Conservation (phyloP, 352 stramenopile species). For the Phytophthora pistaciae region DNA sequence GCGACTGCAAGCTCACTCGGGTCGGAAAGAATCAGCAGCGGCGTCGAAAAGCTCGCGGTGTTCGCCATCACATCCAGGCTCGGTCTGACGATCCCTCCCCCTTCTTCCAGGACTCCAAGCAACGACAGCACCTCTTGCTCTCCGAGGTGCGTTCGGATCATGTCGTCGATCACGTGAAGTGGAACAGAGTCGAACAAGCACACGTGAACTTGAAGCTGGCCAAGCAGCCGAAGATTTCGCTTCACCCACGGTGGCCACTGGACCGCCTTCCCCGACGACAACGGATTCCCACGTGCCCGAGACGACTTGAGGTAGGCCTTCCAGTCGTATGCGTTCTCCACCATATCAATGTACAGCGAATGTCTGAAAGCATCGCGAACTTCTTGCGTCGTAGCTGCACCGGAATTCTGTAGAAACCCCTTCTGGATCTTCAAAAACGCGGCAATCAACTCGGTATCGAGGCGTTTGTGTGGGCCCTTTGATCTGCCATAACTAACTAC, state of each 20-base stretch:
- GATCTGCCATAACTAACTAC: neutral
- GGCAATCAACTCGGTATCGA: slow-evolving; percentile 26
- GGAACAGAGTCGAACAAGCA: slow-evolving; percentile 41
- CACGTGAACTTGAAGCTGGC: slow-evolving; percentile 42
- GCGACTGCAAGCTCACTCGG: slow-evolving; percentile 14
- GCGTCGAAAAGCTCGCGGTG: slow-evolving; percentile 13
- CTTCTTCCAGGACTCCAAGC: slow-evolving; percentile 18
- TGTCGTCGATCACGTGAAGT: slow-evolving; percentile 25
- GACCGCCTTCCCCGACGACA: slow-evolving; percentile 2
- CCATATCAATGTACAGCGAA: slow-evolving; percentile 42
- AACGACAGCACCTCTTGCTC: slow-evolving; percentile 22
- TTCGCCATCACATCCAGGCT: slow-evolving; percentile 22
- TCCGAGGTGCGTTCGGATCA: slow-evolving; percentile 39
- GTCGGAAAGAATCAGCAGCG: slow-evolving; percentile 34
- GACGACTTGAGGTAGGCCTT: slow-evolving; percentile 34
- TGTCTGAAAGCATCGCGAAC: slow-evolving; percentile 4
- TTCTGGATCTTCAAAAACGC: slow-evolving; percentile 34
- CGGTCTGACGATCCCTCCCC: slow-evolving; percentile 17
- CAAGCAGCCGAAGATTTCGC: slow-evolving; percentile 29
- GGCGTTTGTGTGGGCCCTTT: neutral
- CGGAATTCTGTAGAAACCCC: slow-evolving; percentile 9
- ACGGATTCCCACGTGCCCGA: neutral
- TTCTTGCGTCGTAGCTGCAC: neutral
- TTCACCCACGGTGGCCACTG: slow-evolving; percentile 38
- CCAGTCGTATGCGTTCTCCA: slow-evolving; percentile 33